These are phyloP conservation scores for Pseudopyricularia javanii DNA, from an alignment of 2,329 filamentous ascomycete genomes.

Conservation along the genomic window DNA sequence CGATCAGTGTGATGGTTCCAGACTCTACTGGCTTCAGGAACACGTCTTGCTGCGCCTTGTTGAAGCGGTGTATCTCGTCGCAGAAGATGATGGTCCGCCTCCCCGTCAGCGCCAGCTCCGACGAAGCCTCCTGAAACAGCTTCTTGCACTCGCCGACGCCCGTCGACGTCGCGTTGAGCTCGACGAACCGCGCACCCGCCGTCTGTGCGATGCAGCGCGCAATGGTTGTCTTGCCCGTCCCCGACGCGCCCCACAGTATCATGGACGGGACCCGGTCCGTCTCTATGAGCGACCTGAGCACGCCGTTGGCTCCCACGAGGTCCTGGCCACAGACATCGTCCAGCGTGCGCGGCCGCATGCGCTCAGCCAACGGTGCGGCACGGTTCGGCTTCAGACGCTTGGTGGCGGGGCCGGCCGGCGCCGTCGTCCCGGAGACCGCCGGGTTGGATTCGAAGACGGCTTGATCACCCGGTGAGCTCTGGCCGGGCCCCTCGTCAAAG, in stretches of 20 bases:
- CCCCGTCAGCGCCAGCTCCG: slow-evolving; percentile 69
- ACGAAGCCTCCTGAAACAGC: slow-evolving; percentile 73
- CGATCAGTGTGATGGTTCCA: slow-evolving; percentile 82
- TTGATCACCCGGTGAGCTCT: slow-evolving; percentile 9
- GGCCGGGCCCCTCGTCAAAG: slow-evolving; percentile 41
- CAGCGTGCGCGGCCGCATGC: slow-evolving; percentile 75
- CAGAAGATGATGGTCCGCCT: slow-evolving; percentile 94
- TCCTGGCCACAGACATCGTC: slow-evolving; percentile 88
- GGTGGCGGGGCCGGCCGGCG: slow-evolving; percentile 21
- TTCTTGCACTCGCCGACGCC: slow-evolving; percentile 88
- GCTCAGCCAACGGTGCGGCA: slow-evolving; percentile 77
- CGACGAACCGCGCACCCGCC: slow-evolving; percentile 77
- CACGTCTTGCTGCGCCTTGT: slow-evolving; percentile 85
- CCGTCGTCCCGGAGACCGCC: slow-evolving; percentile 2
- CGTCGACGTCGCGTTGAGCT: slow-evolving; percentile 86
- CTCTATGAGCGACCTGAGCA: slow-evolving; percentile 78
- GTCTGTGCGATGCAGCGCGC: slow-evolving; percentile 77
- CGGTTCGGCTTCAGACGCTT: slow-evolving; percentile 61
- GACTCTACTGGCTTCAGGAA: slow-evolving; percentile 87
- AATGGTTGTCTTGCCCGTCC: slow-evolving; percentile 83
- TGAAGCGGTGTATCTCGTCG: slow-evolving; percentile 91
- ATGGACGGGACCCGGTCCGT: slow-evolving; percentile 80
- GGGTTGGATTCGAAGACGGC: slow-evolving; percentile 3
- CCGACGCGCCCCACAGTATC: slow-evolving; percentile 81
- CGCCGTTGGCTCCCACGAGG: slow-evolving; percentile 72